Evolutionary conservation across 495 filamentous ascomycete species (phyloP), one percentile per base, ranked within the genome.

Genomic region (Aspergillus campestris): DNA sequence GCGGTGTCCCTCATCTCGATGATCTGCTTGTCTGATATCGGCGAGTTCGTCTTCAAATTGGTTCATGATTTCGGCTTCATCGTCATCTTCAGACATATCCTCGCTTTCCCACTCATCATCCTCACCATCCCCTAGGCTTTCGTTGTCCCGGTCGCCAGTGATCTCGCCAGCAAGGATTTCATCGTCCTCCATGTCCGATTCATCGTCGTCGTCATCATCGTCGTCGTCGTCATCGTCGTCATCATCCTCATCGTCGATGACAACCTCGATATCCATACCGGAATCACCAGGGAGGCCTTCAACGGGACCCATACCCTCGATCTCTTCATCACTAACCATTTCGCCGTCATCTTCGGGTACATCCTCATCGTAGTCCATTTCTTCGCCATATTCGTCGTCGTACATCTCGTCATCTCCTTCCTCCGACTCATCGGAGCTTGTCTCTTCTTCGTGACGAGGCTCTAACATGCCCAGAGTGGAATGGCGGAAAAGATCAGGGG

Each of bases 381-480:
- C 90, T 28, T 94, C 89, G 38, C 79, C 85, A 49, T 88, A 92
- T 53, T 90, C 83, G 45, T 86, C 87, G 52, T 89, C 76, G 18
- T 74, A 89, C 82, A 92, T 88, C 52, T 90, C 88, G 56, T 89
- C 86, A 39, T 89, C 88, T 43, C 84, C 78, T 42, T 77, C 79
- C 44, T 81, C 81, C 6, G 82, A 86, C 47, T 73, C 71, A 31
- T 80, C 79, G 1, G 72, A 72, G 51, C 71, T 75, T 13, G 82
- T 84, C 42, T 86, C 84, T 45, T 87, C 84, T 50, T 87, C 83
- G 50, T 87, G 77, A 48, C 80, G 78, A 49, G 85, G 86, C 58
- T 96, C 92, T 47, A 95, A 80, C 80, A 99, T 89, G 32, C 94
- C 94, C 30, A 99, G 73, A 5, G 94, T 87, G 4, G 92, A 96